Conservation (phyloP, 106 monocot genomes). For the Phalaenopsis aphrodite region DNA sequence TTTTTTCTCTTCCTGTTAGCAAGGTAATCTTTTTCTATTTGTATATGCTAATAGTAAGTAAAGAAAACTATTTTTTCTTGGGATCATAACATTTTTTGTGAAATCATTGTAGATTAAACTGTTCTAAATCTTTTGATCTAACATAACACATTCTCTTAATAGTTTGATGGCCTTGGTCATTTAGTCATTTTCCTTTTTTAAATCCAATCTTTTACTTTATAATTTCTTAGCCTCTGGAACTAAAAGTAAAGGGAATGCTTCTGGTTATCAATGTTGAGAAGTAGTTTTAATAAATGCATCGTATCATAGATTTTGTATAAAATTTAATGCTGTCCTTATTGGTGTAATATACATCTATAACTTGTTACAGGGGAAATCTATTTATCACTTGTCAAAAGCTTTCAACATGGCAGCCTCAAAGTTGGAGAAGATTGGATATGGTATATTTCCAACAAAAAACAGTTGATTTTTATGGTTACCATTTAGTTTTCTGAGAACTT, state of each 20-base stretch:
- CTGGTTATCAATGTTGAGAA: neutral
- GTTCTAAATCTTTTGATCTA: neutral
- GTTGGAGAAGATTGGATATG: conserved; percentile 91
- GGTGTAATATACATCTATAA: neutral
- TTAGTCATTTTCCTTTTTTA: neutral
- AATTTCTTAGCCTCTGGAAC: neutral
- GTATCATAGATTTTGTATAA: neutral
- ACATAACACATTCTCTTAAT: neutral
- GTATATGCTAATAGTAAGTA: neutral
- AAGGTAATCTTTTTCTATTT: neutral
- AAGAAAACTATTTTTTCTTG: neutral
- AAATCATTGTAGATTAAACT: neutral
- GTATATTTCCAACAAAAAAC: conserved; percentile 26
- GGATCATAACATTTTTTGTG: neutral
- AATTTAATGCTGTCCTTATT: neutral
- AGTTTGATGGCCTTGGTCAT: neutral
- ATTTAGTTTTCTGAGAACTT: neutral
- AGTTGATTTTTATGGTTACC: neutral
- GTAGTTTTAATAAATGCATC: neutral
- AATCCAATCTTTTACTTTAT: neutral
- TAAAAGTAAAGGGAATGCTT: neutral
- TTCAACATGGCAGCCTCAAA: conserved; percentile 82
- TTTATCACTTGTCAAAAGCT: conserved; percentile 91
- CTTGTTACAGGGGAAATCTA: conserved; percentile 57
- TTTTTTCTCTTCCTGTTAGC: neutral